phyloP scores from a whole-genome alignment of 2,329 filamentous ascomycete species.

The Hypoxylon rubiginosum region DNA sequence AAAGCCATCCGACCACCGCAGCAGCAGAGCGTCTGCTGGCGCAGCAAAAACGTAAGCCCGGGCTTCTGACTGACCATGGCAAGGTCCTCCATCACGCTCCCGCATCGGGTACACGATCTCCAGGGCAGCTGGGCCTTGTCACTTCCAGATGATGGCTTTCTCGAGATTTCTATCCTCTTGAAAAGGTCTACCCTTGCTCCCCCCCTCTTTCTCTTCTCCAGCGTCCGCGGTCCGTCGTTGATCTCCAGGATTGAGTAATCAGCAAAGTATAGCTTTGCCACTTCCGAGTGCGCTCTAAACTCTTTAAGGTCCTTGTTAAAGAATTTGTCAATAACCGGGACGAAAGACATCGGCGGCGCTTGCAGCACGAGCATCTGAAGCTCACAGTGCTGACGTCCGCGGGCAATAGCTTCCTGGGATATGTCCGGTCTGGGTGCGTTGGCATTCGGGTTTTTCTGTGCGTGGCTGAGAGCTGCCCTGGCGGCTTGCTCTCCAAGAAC shows the following conservation, averaged over 20 bases:
- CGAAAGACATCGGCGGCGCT: constrained; percentile 62
- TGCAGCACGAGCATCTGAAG: constrained; percentile 65
- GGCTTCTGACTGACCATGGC: constrained; percentile 56
- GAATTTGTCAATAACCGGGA: constrained; percentile 73
- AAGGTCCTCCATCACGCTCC: constrained; percentile 75
- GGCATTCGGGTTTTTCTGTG: constrained; percentile 56
- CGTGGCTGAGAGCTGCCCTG: constrained; percentile 58
- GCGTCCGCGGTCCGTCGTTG: constrained; percentile 66
- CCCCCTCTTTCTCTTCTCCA: constrained; percentile 55
- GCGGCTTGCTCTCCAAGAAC: constrained; percentile 61
- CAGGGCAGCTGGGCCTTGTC: constrained; percentile 48
- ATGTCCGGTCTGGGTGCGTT: constrained; percentile 54
- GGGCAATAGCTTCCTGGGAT: constrained; percentile 56
- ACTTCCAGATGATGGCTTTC: constrained; percentile 36
- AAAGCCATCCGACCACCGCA: constrained; percentile 69
- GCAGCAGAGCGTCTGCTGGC: constrained; percentile 67
- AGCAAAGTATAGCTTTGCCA: constrained; percentile 77
- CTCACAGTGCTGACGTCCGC: constrained; percentile 64
- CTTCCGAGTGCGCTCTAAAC: constrained; percentile 72
- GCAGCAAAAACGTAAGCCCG: constrained; percentile 66
- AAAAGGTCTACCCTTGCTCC: constrained; percentile 67
- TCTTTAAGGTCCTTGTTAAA: constrained; percentile 71
- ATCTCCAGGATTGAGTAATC: constrained; percentile 79
- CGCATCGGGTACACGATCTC: constrained; percentile 71
- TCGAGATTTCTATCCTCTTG: constrained; percentile 70